These are phyloP conservation scores for Euphrasia arctica DNA, from an alignment of 305 asterid genomes.

Conservation along the genomic window DNA sequence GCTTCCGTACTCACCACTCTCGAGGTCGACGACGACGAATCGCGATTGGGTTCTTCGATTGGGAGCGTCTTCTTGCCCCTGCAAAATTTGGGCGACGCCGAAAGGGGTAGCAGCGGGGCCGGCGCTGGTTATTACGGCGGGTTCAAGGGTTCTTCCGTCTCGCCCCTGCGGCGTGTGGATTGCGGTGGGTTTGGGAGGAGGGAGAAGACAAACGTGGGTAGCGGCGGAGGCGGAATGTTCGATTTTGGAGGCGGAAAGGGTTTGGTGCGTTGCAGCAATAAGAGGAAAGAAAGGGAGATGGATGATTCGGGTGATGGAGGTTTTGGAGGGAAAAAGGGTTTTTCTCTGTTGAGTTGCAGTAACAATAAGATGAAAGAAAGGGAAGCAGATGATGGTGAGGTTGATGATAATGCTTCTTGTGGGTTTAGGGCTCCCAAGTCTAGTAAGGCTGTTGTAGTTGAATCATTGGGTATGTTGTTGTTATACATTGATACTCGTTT, in stretches of 20 bases:
- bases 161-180: conserved; percentile 16
- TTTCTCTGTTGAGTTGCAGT: conserved; percentile 29
- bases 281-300: conserved; percentile 56
- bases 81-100: conserved; percentile 34
- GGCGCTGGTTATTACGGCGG: conserved; percentile 18
- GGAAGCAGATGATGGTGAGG: conserved; percentile 29
- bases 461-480: conserved; percentile 38
- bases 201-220: conserved; percentile 12
- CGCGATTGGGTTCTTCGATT: conserved; percentile 39
- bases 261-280: conserved; percentile 36
- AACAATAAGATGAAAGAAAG: conserved; percentile 52
- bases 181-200: conserved; percentile 13
- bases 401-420: conserved; percentile 30
- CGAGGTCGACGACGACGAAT: conserved; percentile 58
- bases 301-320: conserved; percentile 24
- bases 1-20: conserved; percentile 51
- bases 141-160: conserved; percentile 15
- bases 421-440: conserved; percentile 32
- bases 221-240: conserved; percentile 21
- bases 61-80: conserved; percentile 82
- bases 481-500: neutral
- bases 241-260: conserved; percentile 27
- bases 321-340: conserved; percentile 26
- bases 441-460: conserved; percentile 28
- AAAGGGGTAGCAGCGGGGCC: conserved; percentile 19